These are phyloP conservation scores for Ophiostoma piceae DNA, from an alignment of 2,329 filamentous ascomycete genomes.

Conservation along the genomic window DNA sequence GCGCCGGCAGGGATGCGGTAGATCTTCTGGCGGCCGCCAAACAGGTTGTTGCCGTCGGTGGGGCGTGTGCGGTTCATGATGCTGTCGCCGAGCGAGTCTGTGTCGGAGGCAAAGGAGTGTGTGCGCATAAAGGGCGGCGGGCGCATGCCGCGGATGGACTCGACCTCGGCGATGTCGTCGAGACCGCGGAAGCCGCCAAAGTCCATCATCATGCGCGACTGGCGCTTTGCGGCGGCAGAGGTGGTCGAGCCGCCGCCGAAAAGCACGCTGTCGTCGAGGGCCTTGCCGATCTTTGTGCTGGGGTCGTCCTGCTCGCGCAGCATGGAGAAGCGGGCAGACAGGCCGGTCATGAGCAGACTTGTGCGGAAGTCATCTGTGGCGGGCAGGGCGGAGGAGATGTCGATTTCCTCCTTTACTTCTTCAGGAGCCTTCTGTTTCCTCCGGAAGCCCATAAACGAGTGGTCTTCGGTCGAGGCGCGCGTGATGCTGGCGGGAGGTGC, in stretches of 20 bases:
- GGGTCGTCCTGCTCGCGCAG: conserved; percentile 91
- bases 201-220: conserved; percentile 65
- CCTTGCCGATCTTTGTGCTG: conserved; percentile 81
- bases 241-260: conserved; percentile 35
- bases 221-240: conserved; percentile 56
- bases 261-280: conserved; percentile 89
- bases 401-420: conserved; percentile 55
- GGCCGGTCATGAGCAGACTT: conserved; percentile 88
- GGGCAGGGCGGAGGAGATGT: conserved; percentile 70
- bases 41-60: conserved; percentile 84
- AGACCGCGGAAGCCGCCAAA: conserved; percentile 60
- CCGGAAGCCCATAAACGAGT: conserved; percentile 46
- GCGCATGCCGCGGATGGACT: conserved; percentile 58
- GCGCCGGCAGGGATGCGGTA: conserved; percentile 68
- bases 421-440: conserved; percentile 51
- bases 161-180: conserved; percentile 84
- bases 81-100: conserved; percentile 56
- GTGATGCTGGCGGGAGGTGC: conserved; percentile 17
- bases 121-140: conserved; percentile 54
- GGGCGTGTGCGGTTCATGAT: conserved; percentile 82
- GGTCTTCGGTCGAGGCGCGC: conserved; percentile 50
- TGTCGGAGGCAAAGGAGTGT: conserved; percentile 64
- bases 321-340: conserved; percentile 96
- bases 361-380: conserved; percentile 87
- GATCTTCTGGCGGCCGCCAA: conserved; percentile 92